Conservation (phyloP, 2,329 filamentous ascomycete genomes). For the Epichloe uncinata region DNA sequence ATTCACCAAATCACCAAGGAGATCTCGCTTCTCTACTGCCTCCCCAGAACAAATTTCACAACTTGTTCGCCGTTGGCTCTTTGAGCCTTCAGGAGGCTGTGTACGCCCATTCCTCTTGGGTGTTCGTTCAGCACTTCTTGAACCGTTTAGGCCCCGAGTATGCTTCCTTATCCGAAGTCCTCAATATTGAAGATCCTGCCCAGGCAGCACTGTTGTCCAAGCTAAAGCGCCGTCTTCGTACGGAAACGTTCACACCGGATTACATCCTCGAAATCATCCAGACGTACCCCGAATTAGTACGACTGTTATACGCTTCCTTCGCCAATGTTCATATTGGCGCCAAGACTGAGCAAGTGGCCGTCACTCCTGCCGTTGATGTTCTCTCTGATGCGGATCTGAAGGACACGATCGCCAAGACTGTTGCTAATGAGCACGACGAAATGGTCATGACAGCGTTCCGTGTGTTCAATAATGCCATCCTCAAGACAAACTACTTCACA, state of each 20-base stretch:
- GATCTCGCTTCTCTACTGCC: conserved; percentile 90
- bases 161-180: conserved; percentile 65
- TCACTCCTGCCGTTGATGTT: conserved; percentile 50
- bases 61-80: conserved; percentile 71
- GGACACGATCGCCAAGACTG: conserved; percentile 64
- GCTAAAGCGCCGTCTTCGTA: conserved; percentile 87
- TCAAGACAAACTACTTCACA: conserved; percentile 97
- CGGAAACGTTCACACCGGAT: conserved; percentile 93
- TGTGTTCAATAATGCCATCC: conserved; percentile 81
- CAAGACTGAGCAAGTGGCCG: conserved; percentile 38
- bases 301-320: conserved; percentile 81
- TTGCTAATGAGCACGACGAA: conserved; percentile 85
- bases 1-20: conserved; percentile 99
- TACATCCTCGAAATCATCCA: conserved; percentile 97
- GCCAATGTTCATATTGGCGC: conserved; percentile 65
- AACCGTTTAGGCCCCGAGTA: conserved; percentile 92
- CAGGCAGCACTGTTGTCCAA: conserved; percentile 83
- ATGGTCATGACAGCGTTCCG: conserved; percentile 98
- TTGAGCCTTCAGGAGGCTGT: conserved; percentile 93
- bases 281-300: conserved; percentile 75
- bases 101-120: conserved; percentile 94
- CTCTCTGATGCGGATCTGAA: conserved; percentile 61
- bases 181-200: conserved; percentile 68
- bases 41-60: conserved; percentile 96
- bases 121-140: conserved; percentile 95